These are phyloP conservation scores for Petunia secreta DNA, from an alignment of 257 asterid genomes.

Conservation along the genomic window DNA sequence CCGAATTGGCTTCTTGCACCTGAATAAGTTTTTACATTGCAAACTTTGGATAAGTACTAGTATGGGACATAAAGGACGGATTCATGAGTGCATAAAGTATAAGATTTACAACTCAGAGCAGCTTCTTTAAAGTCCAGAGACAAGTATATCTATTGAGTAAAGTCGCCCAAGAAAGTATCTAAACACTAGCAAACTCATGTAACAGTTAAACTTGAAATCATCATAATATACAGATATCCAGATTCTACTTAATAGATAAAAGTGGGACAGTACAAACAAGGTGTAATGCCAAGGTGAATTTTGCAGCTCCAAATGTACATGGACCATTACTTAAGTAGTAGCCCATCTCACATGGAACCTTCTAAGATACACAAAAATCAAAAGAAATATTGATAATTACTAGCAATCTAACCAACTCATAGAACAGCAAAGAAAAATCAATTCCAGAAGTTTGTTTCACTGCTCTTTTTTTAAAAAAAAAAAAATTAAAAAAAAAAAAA, in stretches of 20 bases:
- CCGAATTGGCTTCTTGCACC: conserved; percentile 78
- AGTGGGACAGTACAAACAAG: not conserved
- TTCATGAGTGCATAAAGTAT: not conserved
- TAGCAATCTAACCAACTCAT: not conserved
- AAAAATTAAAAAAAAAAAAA: too few relatives aligned
- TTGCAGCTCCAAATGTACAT: not conserved
- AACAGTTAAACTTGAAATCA: not conserved
- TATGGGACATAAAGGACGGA: not conserved
- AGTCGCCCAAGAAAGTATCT: not conserved
- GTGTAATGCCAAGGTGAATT: too few relatives aligned
- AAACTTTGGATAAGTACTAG: not conserved
- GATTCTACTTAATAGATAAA: not conserved
- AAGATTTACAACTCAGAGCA: not conserved
- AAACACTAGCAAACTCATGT: not conserved
- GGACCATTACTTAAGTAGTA: conserved; percentile 1
- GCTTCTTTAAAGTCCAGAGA: not conserved
- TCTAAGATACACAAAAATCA: not conserved
- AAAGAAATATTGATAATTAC: not conserved
- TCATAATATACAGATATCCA: not conserved
- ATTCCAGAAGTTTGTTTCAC: not conserved
- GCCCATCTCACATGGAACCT: not conserved
- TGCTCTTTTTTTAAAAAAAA: not conserved
- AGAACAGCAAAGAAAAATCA: not conserved
- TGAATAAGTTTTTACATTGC: conserved; percentile 12
- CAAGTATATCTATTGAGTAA: not conserved